A percentile compares a stretch with the other conserved stretches of the same genome.
phyloP scores from a whole-genome alignment of 169 alveolate genomes.

The Plasmodium coatneyi region DNA sequence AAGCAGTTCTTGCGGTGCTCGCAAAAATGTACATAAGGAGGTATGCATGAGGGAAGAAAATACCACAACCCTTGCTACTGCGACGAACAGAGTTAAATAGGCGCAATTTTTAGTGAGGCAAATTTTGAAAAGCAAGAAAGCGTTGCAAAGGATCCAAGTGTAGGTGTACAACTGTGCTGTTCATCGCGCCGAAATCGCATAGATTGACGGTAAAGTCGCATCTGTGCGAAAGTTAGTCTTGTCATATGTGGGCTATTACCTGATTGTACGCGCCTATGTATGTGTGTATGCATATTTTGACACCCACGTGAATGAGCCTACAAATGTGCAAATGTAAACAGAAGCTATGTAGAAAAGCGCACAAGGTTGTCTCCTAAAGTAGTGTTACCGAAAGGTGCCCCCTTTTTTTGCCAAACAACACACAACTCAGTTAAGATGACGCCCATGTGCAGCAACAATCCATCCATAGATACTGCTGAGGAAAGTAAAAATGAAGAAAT shows the following conservation, averaged over 20 bases:
- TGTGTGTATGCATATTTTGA: not conserved
- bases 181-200: not conserved
- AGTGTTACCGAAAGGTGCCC: not conserved
- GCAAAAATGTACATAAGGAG: not conserved
- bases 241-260: not conserved
- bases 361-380: not conserved
- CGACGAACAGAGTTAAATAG: not conserved
- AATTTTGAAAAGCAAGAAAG: not conserved
- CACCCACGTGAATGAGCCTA: not conserved
- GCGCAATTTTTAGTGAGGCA: not conserved
- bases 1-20: not conserved
- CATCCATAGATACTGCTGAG: not conserved
- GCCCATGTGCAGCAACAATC: not conserved
- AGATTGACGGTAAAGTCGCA: not conserved
- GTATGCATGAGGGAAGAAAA: not conserved
- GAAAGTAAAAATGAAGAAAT: slow-evolving; percentile 39
- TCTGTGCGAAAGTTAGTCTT: not conserved
- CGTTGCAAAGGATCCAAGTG: not conserved
- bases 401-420: not conserved
- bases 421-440: slow-evolving; percentile 16
- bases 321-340: not conserved
- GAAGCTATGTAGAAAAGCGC: not conserved
- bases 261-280: not conserved
- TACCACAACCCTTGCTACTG: not conserved
- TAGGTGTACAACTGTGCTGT: not conserved